Percentiles rank a stretch among this genome's conserved stretches.
phyloP scores from a whole-genome alignment of 1,284 basidiomycete genomes.

The Cystobasidium slooffiae region DNA sequence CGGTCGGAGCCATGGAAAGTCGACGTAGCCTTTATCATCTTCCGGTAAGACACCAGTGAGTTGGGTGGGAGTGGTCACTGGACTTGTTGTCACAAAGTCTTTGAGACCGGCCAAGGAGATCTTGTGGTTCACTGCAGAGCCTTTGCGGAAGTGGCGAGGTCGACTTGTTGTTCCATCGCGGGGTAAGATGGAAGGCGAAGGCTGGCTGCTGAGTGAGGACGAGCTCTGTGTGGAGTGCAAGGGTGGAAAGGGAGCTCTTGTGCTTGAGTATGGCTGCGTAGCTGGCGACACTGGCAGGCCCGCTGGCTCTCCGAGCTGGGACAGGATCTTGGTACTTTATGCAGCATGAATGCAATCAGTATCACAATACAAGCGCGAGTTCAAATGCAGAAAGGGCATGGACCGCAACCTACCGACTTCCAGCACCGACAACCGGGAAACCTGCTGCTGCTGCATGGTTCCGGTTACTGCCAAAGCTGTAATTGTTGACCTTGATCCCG shows the following conservation, averaged over 20 bases:
- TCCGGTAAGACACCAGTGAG: constrained; percentile 13
- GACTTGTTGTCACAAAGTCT: constrained; percentile 27
- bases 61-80: constrained; percentile 23
- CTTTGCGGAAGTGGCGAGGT: constrained; percentile 36
- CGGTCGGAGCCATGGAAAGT: constrained; percentile 12
- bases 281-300: not conserved
- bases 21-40: constrained; percentile 5
- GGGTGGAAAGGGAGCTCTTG: not conserved
- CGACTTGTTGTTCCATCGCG: not conserved
- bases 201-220: constrained; percentile 6
- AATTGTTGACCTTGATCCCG: constrained; percentile 12
- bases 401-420: constrained; percentile 27
- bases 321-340: constrained; percentile 39
- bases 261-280: not conserved
- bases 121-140: constrained; percentile 21
- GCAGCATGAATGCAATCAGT: not conserved
- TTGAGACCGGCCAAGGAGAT: constrained; percentile 22
- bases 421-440: constrained; percentile 30
- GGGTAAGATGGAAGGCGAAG: constrained; percentile 1
- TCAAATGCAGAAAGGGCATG: not conserved
- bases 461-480: constrained; percentile 7
- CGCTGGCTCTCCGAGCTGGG: constrained; percentile 37
- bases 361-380: not conserved
- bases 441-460: constrained; percentile 5
- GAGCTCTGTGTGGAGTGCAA: constrained; percentile 8